Evolutionary conservation across 1,284 basidiomycete genomes (phyloP), one percentile per base, ranked within the genome.

Genomic region (Cryptococcus sp.): DNA sequence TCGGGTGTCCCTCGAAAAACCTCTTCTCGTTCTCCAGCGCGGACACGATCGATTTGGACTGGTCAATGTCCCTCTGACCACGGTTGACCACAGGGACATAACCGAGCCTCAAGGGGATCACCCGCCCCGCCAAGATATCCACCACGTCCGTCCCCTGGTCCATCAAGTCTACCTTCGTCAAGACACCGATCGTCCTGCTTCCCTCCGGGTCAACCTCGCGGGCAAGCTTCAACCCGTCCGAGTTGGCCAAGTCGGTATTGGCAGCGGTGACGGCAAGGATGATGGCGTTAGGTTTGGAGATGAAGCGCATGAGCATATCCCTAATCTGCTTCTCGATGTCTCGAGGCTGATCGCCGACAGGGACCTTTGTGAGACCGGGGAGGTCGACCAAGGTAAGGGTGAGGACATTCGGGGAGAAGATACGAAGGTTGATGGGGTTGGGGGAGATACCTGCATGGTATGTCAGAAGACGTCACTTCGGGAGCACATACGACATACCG

Each of bases 111-210:
- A 98, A 82, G 47, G 94, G 94, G 71, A 98, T 97, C 65, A 83
- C 80, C 53, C 95, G 86, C n/a, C 95, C 95, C 33, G 95, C 95
- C 43, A 98, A 85, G 74, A 98, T 98, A 76, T 98, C 95, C 43
- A 98, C 91, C 39, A 98, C 95, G 75, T 98, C 95, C 9, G 95
- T 98, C 50, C 95, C 95, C 68, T 83, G 83, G 80, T 98, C 95
- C 95, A 98, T 98, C 62, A 98, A 80, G 76, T 98, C 95, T 50
- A 98, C 89, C 79, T 98, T 98, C 23, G 95, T 98, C 71, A 98
- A 80, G 18, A 98, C 95, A 83, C 95, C 95, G 67, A 98, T 96
- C 35, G 95, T 98, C 71, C 95, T 83, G 48, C 87, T 79, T 48
- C 95, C 95, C 58, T 98, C 95, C 0, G 94, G 92, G 75, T 98